Conservation (phyloP, 2,329 filamentous ascomycete genomes). For the Neocatenulostroma microsporum region DNA sequence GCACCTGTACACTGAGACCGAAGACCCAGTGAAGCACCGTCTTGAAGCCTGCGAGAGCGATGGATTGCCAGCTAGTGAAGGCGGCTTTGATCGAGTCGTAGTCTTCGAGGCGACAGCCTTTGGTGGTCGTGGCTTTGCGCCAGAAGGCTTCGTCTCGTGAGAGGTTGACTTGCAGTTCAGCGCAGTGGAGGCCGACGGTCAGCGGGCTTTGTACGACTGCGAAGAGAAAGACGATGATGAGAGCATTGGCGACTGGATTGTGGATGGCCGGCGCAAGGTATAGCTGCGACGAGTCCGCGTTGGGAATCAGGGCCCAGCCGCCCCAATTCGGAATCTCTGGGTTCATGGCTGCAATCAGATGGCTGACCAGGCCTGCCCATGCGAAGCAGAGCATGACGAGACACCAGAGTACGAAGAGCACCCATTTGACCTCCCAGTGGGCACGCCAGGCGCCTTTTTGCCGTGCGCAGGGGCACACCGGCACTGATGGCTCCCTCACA, state of each 20-base stretch:
- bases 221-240: slow-evolving; percentile 1
- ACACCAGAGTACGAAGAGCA: background rate
- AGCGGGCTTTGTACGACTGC: background rate
- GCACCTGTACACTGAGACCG: background rate
- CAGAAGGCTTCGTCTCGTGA: slow-evolving; percentile 6
- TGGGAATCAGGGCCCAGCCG: background rate
- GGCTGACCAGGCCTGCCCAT: background rate
- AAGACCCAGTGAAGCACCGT: slow-evolving; percentile 1
- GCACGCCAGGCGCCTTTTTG: slow-evolving; percentile 1
- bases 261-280: background rate
- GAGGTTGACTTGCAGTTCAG: slow-evolving; percentile 5
- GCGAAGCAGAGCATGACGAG: slow-evolving; percentile 3
- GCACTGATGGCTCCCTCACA: background rate
- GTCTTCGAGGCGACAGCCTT: background rate
- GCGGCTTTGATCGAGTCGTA: slow-evolving; percentile 3
- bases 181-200: slow-evolving; percentile 5
- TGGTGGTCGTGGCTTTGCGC: slow-evolving; percentile 2
- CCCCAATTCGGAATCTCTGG: background rate
- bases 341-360: background rate
- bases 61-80: slow-evolving; percentile 5
- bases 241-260: background rate
- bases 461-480: background rate
- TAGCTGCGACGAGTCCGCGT: background rate
- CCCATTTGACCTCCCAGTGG: slow-evolving; percentile 2
- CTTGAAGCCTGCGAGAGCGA: slow-evolving; percentile 1